Base-by-base conservation (phyloP, 176 grass and related monocot genomes). In the Rhynchospora pubera region DNA sequence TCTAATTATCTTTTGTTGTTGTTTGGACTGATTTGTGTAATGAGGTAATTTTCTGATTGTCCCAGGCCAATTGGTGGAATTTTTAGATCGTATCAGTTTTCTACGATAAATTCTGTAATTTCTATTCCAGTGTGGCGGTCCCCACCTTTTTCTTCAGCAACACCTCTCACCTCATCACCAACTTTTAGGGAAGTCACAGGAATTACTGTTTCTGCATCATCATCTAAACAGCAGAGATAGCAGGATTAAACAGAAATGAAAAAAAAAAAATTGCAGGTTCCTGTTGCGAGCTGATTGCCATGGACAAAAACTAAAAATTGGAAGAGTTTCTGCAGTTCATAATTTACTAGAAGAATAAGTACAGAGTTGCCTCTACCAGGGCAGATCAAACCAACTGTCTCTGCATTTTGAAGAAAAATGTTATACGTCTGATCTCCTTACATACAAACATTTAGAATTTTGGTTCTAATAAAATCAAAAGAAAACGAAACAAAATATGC, bases 91-190 rank as follows among this genome's bases (percentile, higher is more conserved):
- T 28, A 28, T 82, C 92, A n/a, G n/a, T 94, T 98, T 83, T 98
- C 92, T 48, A 98, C 52, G 79, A 98, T 93, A 73, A 94, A 98
- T 81, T 94, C 95, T 84, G 66, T 52, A 79, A 98, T 94, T 88
- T 93, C 95, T 91, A 94, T 98, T 59, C 95, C 92, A 26, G 95
- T 98, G 83, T 98, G 95, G 50, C 95, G 89, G 74, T 89, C 95
- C 22, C 87, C 90, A 0, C 92, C 85, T 62, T 93, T 90, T 64
- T 91, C 91, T 82, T 83, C 39, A 93, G 57, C 82, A 98, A 70
- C 58, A 98, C 86, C 92, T 83, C 39, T n/a, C n/a, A n/a, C 91
- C 84, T 91, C 87, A 44, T 93, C 92, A 57, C 89, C 89, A 68
- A 94, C 85, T 86, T 98, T 89, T 62, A 98, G 82, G 2, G 89